Evolutionary conservation across 2,329 filamentous ascomycete species (phyloP), one percentile per base, ranked within the genome.

Genomic region (Neofusicoccum parvum): DNA sequence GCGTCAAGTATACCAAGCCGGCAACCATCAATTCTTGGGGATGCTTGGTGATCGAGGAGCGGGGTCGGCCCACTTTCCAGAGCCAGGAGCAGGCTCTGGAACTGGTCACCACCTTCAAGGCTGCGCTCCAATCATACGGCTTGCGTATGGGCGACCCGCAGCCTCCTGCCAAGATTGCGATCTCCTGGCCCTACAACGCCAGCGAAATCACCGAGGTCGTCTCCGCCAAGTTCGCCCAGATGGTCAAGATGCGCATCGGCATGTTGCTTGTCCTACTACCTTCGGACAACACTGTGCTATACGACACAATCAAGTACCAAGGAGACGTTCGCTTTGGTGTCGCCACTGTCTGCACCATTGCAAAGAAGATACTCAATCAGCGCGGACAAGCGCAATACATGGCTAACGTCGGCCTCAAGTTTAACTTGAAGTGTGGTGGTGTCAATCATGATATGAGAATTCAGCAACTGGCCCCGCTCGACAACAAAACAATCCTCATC

Each of bases 401-500:
- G 62, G 75, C 71, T 2, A 78, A 79, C 34, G 69, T 80, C 9
- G 78, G 75, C 1, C 56, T 97, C 53, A 97, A 97, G 66, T 75
- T 76, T 66, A 78, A 78, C 59, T 71, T 76, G 65, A 78, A 78
- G 68, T 70, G 74, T 1, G 75, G 76, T 1, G 78, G 72, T 9
- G 85, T 92, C 76, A 97, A 97, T 71, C 80, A 72, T 72, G 76
- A 78, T 20, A 79, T 96, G 0, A 76, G 78, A 4, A 68, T 76
- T 12, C 70, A 80, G 0, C 84, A 88, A 14, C 79, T 89, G 1
- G 84, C 82, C 0, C 80, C 92, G 0, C 66, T 73, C 15, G 82
- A 88, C 20, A 87, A 86, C 2, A 89, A 89, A 70, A 95, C 92
- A 0, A 96, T 97, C 90, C 80, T 97, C 0, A 86, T 95, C 3